These are phyloP conservation scores for Eremothecium coryli DNA, from an alignment of 1,139 yeast genomes.

Conservation along the genomic window DNA sequence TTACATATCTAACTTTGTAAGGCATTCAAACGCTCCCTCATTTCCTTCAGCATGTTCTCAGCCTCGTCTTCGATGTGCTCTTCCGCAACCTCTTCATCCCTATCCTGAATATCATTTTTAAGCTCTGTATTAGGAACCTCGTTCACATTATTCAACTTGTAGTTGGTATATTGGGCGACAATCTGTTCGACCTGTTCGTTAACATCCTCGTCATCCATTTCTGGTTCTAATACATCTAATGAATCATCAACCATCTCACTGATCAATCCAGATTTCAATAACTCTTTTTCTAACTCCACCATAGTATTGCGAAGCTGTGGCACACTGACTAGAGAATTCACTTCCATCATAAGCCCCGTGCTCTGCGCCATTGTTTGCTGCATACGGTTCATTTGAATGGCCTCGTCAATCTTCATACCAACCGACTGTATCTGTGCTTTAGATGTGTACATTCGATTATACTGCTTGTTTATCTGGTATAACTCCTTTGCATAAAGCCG, in stretches of 20 bases:
- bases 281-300: constrained; percentile 78
- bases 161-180: constrained; percentile 42
- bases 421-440: constrained; percentile 83
- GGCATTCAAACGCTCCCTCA: constrained; percentile 84
- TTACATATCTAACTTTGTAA: constrained; percentile 48
- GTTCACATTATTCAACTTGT: constrained; percentile 41
- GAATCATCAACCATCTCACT: constrained; percentile 95
- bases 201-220: constrained; percentile 58
- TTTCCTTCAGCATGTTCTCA: constrained; percentile 64
- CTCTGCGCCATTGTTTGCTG: constrained; percentile 76
- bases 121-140: constrained; percentile 41
- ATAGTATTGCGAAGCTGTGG: constrained; percentile 80
- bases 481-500: constrained; percentile 75
- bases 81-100: constrained; percentile 42
- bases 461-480: constrained; percentile 64
- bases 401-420: constrained; percentile 83
- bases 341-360: constrained; percentile 81
- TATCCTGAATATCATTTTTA: constrained; percentile 32
- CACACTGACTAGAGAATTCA: constrained; percentile 63
- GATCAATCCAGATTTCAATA: constrained; percentile 85
- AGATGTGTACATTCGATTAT: constrained; percentile 63
- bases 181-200: constrained; percentile 62
- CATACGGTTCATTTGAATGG: constrained; percentile 75
- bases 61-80: constrained; percentile 67
- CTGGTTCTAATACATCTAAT: constrained; percentile 62